phyloP scores from a whole-genome alignment of 2,329 filamentous ascomycete genomes.

The Ascochyta clinopodiicola region DNA sequence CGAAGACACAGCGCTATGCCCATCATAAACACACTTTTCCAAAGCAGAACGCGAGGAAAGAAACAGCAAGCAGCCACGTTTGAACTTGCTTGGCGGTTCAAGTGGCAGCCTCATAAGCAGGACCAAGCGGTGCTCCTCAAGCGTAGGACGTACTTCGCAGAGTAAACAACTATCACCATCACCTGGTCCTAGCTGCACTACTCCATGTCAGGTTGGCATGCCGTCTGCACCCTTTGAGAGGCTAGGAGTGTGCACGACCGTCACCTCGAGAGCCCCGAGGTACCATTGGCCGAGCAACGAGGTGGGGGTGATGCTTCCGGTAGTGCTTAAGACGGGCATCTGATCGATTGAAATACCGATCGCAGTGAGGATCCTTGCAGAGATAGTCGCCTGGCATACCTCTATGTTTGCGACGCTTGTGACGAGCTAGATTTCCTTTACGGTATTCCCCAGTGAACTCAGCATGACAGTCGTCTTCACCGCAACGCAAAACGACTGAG shows the following conservation, averaged over 20 bases:
- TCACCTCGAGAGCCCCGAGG: background rate
- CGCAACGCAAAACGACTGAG: background rate
- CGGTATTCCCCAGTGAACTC: background rate
- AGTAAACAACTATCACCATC: too few relatives aligned
- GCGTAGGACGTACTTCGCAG: too few relatives aligned
- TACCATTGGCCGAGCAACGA: background rate
- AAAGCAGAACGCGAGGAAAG: too few relatives aligned
- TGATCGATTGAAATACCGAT: conserved; percentile 1
- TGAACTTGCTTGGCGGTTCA: too few relatives aligned
- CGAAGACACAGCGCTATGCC: too few relatives aligned
- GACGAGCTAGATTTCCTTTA: background rate
- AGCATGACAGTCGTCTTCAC: background rate
- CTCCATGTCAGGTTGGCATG: too few relatives aligned
- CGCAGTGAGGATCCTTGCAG: conserved; percentile 1
- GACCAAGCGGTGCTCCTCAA: too few relatives aligned
- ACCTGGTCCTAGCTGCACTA: too few relatives aligned
- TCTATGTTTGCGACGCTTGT: background rate
- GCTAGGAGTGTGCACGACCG: background rate
- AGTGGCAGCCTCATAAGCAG: too few relatives aligned
- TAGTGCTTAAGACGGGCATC: conserved; percentile 16
- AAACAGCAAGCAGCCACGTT: too few relatives aligned
- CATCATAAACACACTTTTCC: too few relatives aligned
- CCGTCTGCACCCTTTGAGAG: too few relatives aligned
- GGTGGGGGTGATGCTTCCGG: conserved; percentile 7
- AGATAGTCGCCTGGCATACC: background rate